Percentiles rank a stretch among this genome's conserved stretches.
Evolutionary conservation across 305 asterid species (phyloP).

Genomic region (Withania somnifera): DNA sequence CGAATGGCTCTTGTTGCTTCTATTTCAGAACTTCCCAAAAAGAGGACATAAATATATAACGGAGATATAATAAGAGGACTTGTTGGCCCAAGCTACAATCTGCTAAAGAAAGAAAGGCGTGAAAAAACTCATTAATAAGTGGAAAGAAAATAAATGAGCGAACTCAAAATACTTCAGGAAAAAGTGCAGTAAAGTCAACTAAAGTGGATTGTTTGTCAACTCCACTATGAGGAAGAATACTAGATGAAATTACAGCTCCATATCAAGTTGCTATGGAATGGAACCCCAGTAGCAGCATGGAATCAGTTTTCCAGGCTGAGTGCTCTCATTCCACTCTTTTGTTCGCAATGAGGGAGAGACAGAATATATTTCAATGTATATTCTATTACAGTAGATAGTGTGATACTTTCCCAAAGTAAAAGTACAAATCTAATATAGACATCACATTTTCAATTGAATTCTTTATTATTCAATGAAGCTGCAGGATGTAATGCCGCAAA

Average conservation of each 20-base stretch:
- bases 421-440: neutral
- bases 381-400: neutral
- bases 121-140: neutral
- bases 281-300: too few relatives aligned
- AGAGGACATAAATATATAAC: neutral
- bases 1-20: neutral
- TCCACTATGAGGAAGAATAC: neutral
- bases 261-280: too few relatives aligned
- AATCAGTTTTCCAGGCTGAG: too few relatives aligned
- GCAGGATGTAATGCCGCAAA: conserved; percentile 4
- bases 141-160: neutral
- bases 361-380: too few relatives aligned
- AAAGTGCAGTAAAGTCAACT: neutral
- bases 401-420: neutral
- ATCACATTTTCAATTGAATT: neutral
- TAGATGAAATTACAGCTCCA: neutral
- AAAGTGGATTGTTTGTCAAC: neutral
- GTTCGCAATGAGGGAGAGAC: too few relatives aligned
- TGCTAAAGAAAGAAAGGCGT: neutral
- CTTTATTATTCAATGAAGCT: neutral
- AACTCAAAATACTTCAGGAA: neutral
- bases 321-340: too few relatives aligned
- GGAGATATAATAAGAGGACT: neutral
- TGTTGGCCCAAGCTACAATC: neutral
- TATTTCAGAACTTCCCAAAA: neutral